phyloP scores from a whole-genome alignment of 345 rosid species.

The Syzygium aromaticum region DNA sequence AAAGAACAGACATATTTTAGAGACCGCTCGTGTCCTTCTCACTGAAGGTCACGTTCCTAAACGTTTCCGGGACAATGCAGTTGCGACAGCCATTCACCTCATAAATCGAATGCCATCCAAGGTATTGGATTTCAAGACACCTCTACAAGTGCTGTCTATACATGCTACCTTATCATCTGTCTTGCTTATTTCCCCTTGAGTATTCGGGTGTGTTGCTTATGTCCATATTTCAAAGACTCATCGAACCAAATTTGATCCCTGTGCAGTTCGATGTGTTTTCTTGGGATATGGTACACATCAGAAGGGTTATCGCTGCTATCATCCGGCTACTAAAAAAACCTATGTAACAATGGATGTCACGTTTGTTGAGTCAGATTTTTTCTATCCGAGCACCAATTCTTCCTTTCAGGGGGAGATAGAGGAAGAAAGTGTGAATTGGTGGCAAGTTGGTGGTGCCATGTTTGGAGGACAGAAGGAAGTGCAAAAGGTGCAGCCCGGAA shows the following conservation, averaged over 20 bases:
- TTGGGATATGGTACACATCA: too few relatives aligned
- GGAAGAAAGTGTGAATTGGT: too few relatives aligned
- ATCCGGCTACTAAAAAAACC: too few relatives aligned
- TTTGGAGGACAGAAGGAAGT: too few relatives aligned
- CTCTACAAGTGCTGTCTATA: not conserved
- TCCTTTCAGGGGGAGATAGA: too few relatives aligned
- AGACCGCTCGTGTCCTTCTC: not conserved
- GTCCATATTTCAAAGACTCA: not conserved
- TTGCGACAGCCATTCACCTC: not conserved
- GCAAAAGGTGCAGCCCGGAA: fast-evolving
- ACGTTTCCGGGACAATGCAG: not conserved
- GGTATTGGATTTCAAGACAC: not conserved
- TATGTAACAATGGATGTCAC: too few relatives aligned
- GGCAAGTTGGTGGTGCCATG: too few relatives aligned
- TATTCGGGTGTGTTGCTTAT: not conserved
- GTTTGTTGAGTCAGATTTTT: too few relatives aligned
- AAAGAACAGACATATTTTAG: not conserved
- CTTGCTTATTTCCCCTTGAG: not conserved
- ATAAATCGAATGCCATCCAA: not conserved
- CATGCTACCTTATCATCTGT: not conserved
- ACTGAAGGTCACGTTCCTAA: not conserved
- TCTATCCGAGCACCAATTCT: too few relatives aligned
- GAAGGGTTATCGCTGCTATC: too few relatives aligned
- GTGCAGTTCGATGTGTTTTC: not conserved
- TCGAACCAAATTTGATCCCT: not conserved